Evolutionary conservation across 768 basidiomycete species (phyloP).

Genomic region (Trametes cingulata): DNA sequence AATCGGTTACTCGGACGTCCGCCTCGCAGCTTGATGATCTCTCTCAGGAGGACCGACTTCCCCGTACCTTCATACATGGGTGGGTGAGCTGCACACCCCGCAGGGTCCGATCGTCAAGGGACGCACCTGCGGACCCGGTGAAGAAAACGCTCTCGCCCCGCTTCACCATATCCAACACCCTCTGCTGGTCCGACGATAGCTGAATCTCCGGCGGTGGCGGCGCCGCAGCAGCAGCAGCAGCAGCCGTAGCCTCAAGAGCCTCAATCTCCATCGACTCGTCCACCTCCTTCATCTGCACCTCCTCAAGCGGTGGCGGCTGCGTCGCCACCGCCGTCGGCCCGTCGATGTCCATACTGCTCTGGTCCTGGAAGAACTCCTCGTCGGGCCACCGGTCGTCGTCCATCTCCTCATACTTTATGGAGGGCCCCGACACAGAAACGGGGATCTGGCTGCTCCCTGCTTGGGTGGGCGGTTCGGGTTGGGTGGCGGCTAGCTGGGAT

Average conservation of each 20-base stretch:
- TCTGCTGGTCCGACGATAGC: conserved; percentile 55
- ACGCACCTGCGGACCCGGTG: conserved; percentile 78
- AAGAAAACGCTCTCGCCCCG: conserved; percentile 74
- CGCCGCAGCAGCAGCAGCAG: background rate
- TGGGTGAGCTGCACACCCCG: too few relatives aligned
- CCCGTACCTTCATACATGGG: conserved; percentile 64
- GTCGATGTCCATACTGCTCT: conserved; percentile 2
- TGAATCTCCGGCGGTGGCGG: conserved; percentile 27
- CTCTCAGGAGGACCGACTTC: conserved; percentile 78
- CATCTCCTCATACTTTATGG: background rate
- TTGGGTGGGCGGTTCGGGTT: conserved; percentile 2
- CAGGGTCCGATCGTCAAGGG: too few relatives aligned
- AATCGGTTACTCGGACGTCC: conserved; percentile 39
- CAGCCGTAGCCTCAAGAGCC: background rate
- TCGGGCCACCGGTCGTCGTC: background rate
- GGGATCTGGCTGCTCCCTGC: background rate
- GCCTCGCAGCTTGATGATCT: conserved; percentile 60
- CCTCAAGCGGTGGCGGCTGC: background rate
- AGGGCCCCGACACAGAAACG: too few relatives aligned
- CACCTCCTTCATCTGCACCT: background rate
- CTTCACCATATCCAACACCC: conserved; percentile 54
- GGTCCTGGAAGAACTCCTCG: background rate
- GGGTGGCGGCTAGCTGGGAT: background rate
- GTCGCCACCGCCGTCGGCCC: too few relatives aligned
- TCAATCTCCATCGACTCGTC: background rate